A percentile compares a stretch with the other conserved stretches of the same genome.
Evolutionary conservation across 495 filamentous ascomycete genomes (phyloP).

Genomic region (Xylaria sp.): DNA sequence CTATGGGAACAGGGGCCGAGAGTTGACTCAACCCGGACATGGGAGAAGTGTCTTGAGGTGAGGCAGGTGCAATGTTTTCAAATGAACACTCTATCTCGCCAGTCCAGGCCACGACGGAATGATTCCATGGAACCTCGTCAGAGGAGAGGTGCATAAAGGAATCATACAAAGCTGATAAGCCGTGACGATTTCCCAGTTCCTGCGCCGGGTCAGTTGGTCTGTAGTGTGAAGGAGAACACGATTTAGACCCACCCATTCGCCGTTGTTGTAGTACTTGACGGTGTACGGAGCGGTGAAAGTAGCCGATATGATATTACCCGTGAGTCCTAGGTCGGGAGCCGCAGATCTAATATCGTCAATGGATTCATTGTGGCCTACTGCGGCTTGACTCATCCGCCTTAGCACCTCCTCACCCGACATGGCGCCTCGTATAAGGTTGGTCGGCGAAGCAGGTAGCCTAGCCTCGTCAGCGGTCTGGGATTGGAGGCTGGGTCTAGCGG

Average conservation of each 20-base stretch:
- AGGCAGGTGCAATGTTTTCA: conserved; percentile 50
- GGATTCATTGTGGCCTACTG: conserved; percentile 52
- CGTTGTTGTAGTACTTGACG: conserved; percentile 67
- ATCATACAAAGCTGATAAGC: conserved; percentile 88
- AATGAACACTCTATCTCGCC: conserved; percentile 75
- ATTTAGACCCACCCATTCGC: conserved; percentile 71
- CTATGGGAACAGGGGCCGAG: conserved; percentile 74
- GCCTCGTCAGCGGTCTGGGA: conserved; percentile 25
- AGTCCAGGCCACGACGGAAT: conserved; percentile 90
- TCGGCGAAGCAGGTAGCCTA: conserved; percentile 46
- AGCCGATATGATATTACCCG: conserved; percentile 83
- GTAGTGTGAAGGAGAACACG: neutral
- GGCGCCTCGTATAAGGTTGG: conserved; percentile 58
- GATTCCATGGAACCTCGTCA: conserved; percentile 76
- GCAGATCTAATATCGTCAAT: conserved; percentile 63
- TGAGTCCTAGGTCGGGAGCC: conserved; percentile 73
- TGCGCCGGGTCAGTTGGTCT: conserved; percentile 40
- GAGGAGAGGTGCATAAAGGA: conserved; percentile 85
- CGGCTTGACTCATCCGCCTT: conserved; percentile 65
- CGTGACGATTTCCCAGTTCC: conserved; percentile 77
- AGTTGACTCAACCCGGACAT: conserved; percentile 61
- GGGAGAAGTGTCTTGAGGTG: conserved; percentile 41
- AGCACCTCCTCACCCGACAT: conserved; percentile 67
- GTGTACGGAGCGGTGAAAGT: conserved; percentile 86
- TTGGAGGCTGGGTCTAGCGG: conserved; percentile 1